Percentiles rank a stretch among this genome's conserved stretches.
These are phyloP conservation scores for Ceratocystis papillata DNA, from an alignment of 2,329 filamentous ascomycete genomes.

Conservation along the genomic window DNA sequence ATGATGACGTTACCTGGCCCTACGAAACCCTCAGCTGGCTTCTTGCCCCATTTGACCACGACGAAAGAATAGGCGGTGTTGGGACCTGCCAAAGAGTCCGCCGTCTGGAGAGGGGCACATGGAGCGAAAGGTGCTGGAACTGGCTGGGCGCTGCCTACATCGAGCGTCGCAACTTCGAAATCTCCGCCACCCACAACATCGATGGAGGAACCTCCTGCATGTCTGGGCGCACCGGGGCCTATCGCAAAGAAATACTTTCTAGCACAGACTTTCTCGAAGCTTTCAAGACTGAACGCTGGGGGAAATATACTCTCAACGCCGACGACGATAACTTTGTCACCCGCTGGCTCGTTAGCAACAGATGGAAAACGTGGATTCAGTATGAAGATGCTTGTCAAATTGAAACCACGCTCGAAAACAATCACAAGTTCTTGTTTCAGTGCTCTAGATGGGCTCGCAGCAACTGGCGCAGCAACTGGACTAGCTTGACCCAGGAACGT, in stretches of 20 bases:
- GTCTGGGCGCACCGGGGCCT: constrained; percentile 86
- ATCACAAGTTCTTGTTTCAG: constrained; percentile 80
- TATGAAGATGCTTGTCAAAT: constrained; percentile 86
- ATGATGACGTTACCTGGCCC: constrained; percentile 93
- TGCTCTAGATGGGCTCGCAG: constrained; percentile 91
- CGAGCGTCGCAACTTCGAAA: constrained; percentile 90
- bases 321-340: constrained; percentile 99
- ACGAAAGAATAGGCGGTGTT: constrained; percentile 67
- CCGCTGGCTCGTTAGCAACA: constrained; percentile 82
- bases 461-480: constrained; percentile 96
- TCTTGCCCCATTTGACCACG: constrained; percentile 78
- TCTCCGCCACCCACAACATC: constrained; percentile 86
- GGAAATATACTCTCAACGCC: constrained; percentile 79
- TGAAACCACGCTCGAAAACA: constrained; percentile 83
- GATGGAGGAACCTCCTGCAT: constrained; percentile 95
- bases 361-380: constrained; percentile 92
- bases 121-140: constrained; percentile 61
- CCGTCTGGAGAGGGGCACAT: constrained; percentile 51
- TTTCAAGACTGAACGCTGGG: constrained; percentile 87
- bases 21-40: constrained; percentile 80
- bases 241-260: constrained; percentile 77
- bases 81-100: constrained; percentile 82
- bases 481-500: constrained; percentile 72
- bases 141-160: constrained; percentile 89
- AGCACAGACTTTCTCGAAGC: constrained; percentile 75